These are phyloP conservation scores for Wickerhamomyces bisporus DNA, from an alignment of 805 yeast genomes.

Conservation along the genomic window DNA sequence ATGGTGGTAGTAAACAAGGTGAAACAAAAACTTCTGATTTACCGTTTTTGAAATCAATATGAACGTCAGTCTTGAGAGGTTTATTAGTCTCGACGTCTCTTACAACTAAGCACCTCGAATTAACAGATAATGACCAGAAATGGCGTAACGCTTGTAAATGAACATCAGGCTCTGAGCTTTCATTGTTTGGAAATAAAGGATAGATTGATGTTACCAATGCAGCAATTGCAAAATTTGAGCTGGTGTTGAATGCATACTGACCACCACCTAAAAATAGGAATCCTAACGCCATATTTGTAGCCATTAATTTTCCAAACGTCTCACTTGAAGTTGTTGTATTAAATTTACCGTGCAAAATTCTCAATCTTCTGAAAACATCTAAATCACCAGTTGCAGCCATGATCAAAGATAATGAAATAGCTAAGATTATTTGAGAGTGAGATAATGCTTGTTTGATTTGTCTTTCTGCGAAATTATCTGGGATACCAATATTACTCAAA, in stretches of 20 bases:
- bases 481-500: slow-evolving; percentile 6
- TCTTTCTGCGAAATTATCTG: slow-evolving; percentile 49
- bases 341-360: slow-evolving; percentile 55
- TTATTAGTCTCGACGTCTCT: slow-evolving; percentile 60
- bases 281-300: slow-evolving; percentile 79
- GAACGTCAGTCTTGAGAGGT: slow-evolving; percentile 45
- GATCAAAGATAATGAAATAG: slow-evolving; percentile 61
- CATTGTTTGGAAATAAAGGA: slow-evolving; percentile 59
- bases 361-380: slow-evolving; percentile 64
- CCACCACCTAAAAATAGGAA: slow-evolving; percentile 90
- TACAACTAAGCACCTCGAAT: slow-evolving; percentile 73
- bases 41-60: slow-evolving; percentile 34
- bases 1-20: slow-evolving; percentile 68
- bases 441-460: slow-evolving; percentile 50
- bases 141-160: slow-evolving; percentile 83
- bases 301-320: slow-evolving; percentile 70
- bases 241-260: slow-evolving; percentile 67
- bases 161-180: slow-evolving; percentile 40
- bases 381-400: slow-evolving; percentile 94
- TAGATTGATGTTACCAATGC: slow-evolving; percentile 68
- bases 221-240: slow-evolving; percentile 60
- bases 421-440: slow-evolving; percentile 52
- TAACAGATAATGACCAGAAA: slow-evolving; percentile 84
- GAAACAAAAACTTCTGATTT: slow-evolving; percentile 31
- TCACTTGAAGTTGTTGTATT: slow-evolving; percentile 17